phyloP scores from a whole-genome alignment of 1,284 basidiomycete species.

The Sanguinoderma infundibulare region DNA sequence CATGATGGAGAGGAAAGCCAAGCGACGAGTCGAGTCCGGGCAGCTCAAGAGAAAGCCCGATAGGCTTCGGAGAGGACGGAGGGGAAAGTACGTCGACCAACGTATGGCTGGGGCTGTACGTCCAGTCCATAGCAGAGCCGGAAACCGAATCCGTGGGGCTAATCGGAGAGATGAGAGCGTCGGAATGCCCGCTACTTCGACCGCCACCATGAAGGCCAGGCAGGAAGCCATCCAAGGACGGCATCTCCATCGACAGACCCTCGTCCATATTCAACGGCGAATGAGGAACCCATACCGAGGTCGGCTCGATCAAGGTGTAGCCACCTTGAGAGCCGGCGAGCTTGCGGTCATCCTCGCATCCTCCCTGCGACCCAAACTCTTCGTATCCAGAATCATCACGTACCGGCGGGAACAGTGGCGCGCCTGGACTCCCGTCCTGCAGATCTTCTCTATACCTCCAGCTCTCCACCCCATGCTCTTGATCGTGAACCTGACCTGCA shows the following conservation, averaged over 20 bases:
- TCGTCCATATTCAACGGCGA: constrained; percentile 27
- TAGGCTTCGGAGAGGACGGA: too few species aligned
- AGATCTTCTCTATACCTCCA: constrained; percentile 25
- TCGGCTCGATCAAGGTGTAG: constrained; percentile 26
- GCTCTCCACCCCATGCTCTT: constrained; percentile 12
- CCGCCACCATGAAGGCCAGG: background rate
- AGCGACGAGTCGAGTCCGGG: too few species aligned
- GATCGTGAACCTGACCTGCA: background rate
- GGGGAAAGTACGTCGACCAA: too few species aligned
- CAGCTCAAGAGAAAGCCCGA: too few species aligned
- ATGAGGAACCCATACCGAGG: constrained; percentile 24
- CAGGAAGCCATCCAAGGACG: background rate
- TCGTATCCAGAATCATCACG: constrained; percentile 32
- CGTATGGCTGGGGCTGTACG: constrained; percentile 17
- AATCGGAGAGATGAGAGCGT: constrained; percentile 6
- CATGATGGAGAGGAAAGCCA: too few species aligned
- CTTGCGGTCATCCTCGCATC: constrained; percentile 7
- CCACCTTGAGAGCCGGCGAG: constrained; percentile 10
- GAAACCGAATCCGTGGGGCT: background rate
- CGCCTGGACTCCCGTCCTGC: constrained; percentile 8
- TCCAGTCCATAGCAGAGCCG: constrained; percentile 19
- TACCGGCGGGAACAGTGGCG: constrained; percentile 22
- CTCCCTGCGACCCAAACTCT: constrained; percentile 20
- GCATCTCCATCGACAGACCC: constrained; percentile 11
- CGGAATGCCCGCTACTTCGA: constrained; percentile 7